Evolutionary conservation across 768 basidiomycete species (phyloP).

Genomic region (Candolleomyces aberdarensis): DNA sequence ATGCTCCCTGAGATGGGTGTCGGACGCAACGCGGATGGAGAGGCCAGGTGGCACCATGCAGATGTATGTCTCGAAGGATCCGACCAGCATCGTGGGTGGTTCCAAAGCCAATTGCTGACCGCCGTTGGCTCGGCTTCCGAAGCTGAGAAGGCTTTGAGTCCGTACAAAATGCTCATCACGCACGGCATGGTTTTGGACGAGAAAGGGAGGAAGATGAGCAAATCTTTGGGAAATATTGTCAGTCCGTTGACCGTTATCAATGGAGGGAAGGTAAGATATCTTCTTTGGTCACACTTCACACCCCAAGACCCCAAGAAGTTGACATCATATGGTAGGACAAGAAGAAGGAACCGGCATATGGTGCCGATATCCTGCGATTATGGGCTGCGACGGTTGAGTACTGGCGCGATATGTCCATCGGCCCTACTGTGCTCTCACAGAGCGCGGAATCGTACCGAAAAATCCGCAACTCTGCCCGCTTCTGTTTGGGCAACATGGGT

Average conservation of each 20-base stretch:
- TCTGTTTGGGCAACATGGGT: slow-evolving; percentile 78
- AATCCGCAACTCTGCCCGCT: slow-evolving; percentile 82
- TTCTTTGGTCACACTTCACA: not conserved
- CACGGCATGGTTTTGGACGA: slow-evolving; percentile 97
- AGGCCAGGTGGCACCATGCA: slow-evolving; percentile 40
- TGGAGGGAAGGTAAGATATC: slow-evolving; percentile 63
- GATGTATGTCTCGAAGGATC: slow-evolving; percentile 94
- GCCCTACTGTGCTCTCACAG: slow-evolving; percentile 72
- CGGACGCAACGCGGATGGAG: slow-evolving; percentile 20
- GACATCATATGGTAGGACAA: slow-evolving; percentile 1
- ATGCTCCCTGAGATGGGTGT: slow-evolving; percentile 50
- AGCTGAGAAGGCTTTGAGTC: slow-evolving; percentile 32
- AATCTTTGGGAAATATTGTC: slow-evolving; percentile 88
- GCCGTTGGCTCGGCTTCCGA: slow-evolving; percentile 49
- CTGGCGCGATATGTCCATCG: slow-evolving; percentile 84
- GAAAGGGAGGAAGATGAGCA: slow-evolving; percentile 94
- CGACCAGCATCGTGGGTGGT: slow-evolving; percentile 99
- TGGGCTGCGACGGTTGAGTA: slow-evolving; percentile 94
- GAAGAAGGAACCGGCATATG: slow-evolving; percentile 62
- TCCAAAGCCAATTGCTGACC: slow-evolving; percentile 92
- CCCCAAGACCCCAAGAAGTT: not conserved
- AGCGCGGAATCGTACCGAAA: slow-evolving; percentile 75
- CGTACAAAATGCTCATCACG: slow-evolving; percentile 83
- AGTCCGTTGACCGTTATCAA: slow-evolving; percentile 79
- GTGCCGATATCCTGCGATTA: slow-evolving; percentile 80